Percentiles rank a stretch among this genome's conserved stretches.
Conservation (phyloP, 208 protist genomes). For the Acanthamoeba polyphaga region DNA sequence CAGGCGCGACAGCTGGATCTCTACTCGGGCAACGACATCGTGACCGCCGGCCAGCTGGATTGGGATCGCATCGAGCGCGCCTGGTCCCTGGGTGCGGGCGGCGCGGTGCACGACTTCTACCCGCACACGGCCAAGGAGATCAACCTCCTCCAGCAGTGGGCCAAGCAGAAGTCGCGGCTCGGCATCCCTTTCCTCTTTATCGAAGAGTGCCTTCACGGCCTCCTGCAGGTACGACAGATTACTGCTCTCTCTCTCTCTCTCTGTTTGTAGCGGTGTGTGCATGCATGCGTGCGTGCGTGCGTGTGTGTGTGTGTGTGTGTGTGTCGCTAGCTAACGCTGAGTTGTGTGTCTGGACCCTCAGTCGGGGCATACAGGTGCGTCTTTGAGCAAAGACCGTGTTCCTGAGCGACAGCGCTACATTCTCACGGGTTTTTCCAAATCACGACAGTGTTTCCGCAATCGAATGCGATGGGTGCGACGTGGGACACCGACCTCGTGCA, state of each 20-base stretch:
- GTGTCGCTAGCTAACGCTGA: no score
- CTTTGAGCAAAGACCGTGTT: no score
- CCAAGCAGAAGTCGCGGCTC: slow-evolving; percentile 3
- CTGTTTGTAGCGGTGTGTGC: no score
- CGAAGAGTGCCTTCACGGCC: not conserved
- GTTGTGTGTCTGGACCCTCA: no score
- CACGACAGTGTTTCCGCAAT: not conserved
- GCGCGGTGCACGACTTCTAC: slow-evolving; percentile 32
- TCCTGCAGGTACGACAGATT: not conserved
- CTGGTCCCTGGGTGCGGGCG: not conserved
- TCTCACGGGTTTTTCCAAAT: no score
- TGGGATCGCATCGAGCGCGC: not conserved
- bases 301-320: no score
- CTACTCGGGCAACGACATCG: slow-evolving; percentile 10
- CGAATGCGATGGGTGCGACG: not conserved
- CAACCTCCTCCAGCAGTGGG: not conserved
- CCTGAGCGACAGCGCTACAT: no score
- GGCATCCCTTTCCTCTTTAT: slow-evolving; percentile 10
- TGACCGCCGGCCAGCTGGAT: not conserved
- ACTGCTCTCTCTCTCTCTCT: no score
- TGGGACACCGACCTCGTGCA: not conserved
- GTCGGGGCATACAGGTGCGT: no score
- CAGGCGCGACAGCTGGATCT: not conserved
- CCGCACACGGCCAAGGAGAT: not conserved
- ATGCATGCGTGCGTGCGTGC: no score